These are phyloP conservation scores for Saprolegnia parasitica DNA, from an alignment of 352 stramenopile species.

Conservation along the genomic window DNA sequence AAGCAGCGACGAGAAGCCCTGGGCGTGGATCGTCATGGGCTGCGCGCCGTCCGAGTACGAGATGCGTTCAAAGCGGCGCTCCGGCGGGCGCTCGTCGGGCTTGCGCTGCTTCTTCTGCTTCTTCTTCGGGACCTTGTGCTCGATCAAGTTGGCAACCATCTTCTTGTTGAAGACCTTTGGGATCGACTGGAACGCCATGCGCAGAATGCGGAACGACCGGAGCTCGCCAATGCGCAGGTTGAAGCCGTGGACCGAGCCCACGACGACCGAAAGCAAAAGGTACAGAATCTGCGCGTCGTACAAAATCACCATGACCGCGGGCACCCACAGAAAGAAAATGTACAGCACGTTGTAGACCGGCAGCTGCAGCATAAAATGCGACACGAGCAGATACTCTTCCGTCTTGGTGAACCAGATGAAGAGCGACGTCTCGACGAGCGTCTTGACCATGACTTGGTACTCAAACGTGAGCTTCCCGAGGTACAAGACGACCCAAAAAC, in stretches of 20 bases:
- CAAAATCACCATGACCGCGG: conserved; percentile 77
- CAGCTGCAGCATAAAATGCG: conserved; percentile 42
- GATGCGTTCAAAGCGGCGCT: conserved; percentile 70
- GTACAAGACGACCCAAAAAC: conserved; percentile 79
- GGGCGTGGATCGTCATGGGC: conserved; percentile 25
- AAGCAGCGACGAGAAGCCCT: conserved; percentile 26
- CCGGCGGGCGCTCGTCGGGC: conserved; percentile 33
- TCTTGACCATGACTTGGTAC: conserved; percentile 96
- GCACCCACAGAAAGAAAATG: conserved; percentile 58
- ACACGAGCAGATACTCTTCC: conserved; percentile 16
- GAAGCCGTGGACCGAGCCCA: conserved; percentile 71
- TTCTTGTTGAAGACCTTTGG: conserved; percentile 61
- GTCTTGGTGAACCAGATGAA: conserved; percentile 76
- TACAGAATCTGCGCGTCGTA: conserved; percentile 86
- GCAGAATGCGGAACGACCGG: conserved; percentile 70
- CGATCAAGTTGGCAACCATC: conserved; percentile 28
- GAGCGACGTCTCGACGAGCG: conserved; percentile 93
- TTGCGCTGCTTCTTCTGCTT: conserved; percentile 28
- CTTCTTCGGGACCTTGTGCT: conserved; percentile 28
- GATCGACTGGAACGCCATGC: conserved; percentile 52
- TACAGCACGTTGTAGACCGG: conserved; percentile 58
- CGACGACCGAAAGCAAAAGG: conserved; percentile 69
- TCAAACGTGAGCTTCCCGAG: conserved; percentile 96
- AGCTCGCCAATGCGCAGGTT: conserved; percentile 76
- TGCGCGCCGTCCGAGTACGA: conserved; percentile 69